Conservation (phyloP, 2,329 filamentous ascomycete genomes). For the Venturia asperata region DNA sequence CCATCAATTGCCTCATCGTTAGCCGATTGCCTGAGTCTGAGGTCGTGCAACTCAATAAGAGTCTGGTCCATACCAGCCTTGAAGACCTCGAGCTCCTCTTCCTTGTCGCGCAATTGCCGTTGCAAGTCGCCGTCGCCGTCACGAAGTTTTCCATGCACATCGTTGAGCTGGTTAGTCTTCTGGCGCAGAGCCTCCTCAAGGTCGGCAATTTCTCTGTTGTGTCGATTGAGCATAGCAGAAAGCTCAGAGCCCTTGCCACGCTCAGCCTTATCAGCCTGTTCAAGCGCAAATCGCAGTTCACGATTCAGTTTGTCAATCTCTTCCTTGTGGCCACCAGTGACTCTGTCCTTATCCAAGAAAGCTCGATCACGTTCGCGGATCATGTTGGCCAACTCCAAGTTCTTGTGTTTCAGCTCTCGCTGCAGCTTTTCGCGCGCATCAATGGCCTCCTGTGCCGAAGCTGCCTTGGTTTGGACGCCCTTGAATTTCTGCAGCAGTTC, state of each 20-base stretch:
- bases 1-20: constrained; percentile 77
- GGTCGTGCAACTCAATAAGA: constrained; percentile 81
- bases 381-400: constrained; percentile 97
- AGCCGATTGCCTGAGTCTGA: constrained; percentile 56
- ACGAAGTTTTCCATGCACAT: constrained; percentile 67
- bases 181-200: constrained; percentile 83
- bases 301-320: constrained; percentile 92
- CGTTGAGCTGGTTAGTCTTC: constrained; percentile 82
- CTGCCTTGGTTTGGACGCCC: constrained; percentile 88
- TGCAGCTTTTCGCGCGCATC: constrained; percentile 91
- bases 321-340: constrained; percentile 80
- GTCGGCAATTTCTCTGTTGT: constrained; percentile 95
- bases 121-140: constrained; percentile 84
- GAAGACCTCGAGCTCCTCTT: constrained; percentile 96
- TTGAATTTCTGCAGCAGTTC: constrained; percentile 96
- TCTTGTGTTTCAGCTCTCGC: constrained; percentile 98
- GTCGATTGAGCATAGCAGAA: constrained; percentile 87
- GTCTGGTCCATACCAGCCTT: constrained; percentile 98
- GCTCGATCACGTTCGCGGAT: constrained; percentile 93
- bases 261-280: constrained; percentile 86
- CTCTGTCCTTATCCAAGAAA: constrained; percentile 82
- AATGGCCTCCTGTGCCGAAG: constrained; percentile 93
- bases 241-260: constrained; percentile 91
- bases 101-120: constrained; percentile 79
- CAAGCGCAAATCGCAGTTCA: constrained; percentile 84